A percentile compares a stretch with the other conserved stretches of the same genome.
Evolutionary conservation across 129 eudicot genomes (phyloP).

Genomic region (Arctium minus): DNA sequence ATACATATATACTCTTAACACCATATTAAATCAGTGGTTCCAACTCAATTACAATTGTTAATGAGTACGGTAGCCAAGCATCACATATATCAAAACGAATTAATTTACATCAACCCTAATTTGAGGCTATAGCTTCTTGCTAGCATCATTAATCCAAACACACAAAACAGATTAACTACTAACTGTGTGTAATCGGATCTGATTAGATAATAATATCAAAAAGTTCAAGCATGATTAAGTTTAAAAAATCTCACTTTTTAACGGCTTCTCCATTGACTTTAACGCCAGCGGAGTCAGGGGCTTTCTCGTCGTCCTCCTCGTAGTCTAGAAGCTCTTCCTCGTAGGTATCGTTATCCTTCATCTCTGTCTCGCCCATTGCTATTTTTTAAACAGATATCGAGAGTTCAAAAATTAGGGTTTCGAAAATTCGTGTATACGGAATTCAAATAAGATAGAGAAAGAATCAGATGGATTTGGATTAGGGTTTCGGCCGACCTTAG

Average conservation of each 20-base stretch:
- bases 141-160: not conserved
- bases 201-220: not conserved
- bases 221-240: not conserved
- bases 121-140: not conserved
- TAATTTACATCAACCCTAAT: not conserved
- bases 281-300: constrained; percentile 18
- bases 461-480: not conserved
- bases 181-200: not conserved
- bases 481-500: not conserved
- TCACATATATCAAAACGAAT: not conserved
- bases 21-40: not conserved
- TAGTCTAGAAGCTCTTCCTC: constrained; percentile 29
- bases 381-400: not conserved
- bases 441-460: not conserved
- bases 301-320: constrained; percentile 25
- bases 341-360: constrained; percentile 15
- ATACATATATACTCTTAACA: not conserved
- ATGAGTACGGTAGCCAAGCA: not conserved
- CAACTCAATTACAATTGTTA: not conserved
- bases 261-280: constrained; percentile 22
- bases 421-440: not conserved
- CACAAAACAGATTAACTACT: not conserved
- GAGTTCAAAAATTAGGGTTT: not conserved
- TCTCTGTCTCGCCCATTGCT: constrained; percentile 16
- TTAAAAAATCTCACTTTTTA: constrained; percentile 7